Evolutionary conservation across 129 eudicot species (phyloP).

Genomic region (Helichrysum umbraculigerum): DNA sequence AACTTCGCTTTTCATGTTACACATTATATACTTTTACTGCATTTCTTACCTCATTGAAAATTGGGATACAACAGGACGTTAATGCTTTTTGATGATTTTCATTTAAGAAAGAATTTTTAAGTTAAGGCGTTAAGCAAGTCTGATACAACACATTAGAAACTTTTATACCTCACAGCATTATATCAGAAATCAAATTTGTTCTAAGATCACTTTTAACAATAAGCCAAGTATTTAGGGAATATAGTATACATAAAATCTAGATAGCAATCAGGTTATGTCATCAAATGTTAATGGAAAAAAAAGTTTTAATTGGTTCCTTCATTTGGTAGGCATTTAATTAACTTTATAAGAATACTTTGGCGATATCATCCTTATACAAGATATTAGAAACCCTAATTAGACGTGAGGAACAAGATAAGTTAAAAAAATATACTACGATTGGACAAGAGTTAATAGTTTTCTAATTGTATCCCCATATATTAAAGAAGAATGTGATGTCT

Average conservation of each 20-base stretch:
- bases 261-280: not conserved
- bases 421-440: not conserved
- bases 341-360: not conserved
- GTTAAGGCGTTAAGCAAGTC: not conserved
- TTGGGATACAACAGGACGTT: not conserved
- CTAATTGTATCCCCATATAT: not conserved
- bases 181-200: slow-evolving; percentile 9
- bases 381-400: not conserved
- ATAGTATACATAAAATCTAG: not conserved
- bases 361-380: not conserved
- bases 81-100: too few species aligned
- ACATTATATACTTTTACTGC: too few species aligned
- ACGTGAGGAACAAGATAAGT: slow-evolving; percentile 6
- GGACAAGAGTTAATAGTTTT: not conserved
- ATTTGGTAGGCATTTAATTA: not conserved
- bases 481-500: not conserved
- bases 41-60: not conserved
- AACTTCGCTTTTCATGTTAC: not conserved
- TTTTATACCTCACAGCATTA: not conserved
- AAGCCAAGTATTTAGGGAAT: slow-evolving; percentile 5
- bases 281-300: not conserved
- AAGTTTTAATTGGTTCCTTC: not conserved
- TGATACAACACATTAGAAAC: slow-evolving; percentile 2
- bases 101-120: not conserved
- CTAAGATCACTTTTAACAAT: not conserved